phyloP scores from a whole-genome alignment of 1,284 basidiomycete genomes.

The Thecaphora frezii region DNA sequence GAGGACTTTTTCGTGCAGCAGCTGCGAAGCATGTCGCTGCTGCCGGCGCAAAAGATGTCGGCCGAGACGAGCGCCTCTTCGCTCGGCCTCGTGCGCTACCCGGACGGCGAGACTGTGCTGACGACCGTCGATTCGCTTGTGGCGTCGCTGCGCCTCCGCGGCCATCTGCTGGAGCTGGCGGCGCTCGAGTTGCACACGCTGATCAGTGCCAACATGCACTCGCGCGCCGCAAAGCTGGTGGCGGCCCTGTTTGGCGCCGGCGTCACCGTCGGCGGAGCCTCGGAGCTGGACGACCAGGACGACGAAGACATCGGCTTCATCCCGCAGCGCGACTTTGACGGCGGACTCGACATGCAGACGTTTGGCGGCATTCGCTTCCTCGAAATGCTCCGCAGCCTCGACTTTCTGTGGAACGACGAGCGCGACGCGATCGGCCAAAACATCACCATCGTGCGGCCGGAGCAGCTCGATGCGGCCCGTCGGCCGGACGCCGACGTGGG shows the following conservation, averaged over 20 bases:
- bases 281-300: conserved; percentile 21
- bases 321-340: conserved; percentile 29
- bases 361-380: conserved; percentile 78
- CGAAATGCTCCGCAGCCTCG: conserved; percentile 80
- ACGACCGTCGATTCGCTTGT: conserved; percentile 75
- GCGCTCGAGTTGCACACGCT: conserved; percentile 88
- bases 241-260: conserved; percentile 47
- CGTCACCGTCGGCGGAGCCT: conserved; percentile 19
- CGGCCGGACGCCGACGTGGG: conserved; percentile 72
- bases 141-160: conserved; percentile 78
- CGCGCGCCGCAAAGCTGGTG: conserved; percentile 51
- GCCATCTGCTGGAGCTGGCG: conserved; percentile 80
- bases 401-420: conserved; percentile 83
- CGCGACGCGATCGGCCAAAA: conserved; percentile 62
- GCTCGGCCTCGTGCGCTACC: conserved; percentile 71
- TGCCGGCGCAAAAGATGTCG: conserved; percentile 30
- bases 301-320: conserved; percentile 32
- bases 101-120: conserved; percentile 70
- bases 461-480: conserved; percentile 74
- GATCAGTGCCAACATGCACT: conserved; percentile 68
- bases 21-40: conserved; percentile 69
- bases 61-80: conserved; percentile 54
- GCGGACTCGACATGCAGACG: conserved; percentile 17
- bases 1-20: conserved; percentile 88
- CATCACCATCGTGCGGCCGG: conserved; percentile 65